Evolutionary conservation across 768 basidiomycete species (phyloP).

Genomic region (Kwoniella newhampshirensis): DNA sequence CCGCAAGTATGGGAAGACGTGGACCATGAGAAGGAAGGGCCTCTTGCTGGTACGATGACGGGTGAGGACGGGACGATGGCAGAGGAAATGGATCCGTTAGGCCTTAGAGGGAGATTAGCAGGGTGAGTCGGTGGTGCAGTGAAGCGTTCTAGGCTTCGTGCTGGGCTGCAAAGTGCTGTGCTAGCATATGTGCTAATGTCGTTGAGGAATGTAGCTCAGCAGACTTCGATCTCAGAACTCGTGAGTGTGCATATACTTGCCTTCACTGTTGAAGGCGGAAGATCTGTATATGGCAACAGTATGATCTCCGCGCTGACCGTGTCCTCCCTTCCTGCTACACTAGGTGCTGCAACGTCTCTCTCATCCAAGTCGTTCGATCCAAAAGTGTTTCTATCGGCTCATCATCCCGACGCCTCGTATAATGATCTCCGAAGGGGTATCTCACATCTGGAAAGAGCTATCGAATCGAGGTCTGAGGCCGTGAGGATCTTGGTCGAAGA

Average conservation of each 20-base stretch:
- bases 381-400: constrained; percentile 82
- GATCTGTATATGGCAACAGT: too few species aligned
- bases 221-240: constrained; percentile 67
- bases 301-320: too few species aligned
- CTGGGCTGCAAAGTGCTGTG: too few species aligned
- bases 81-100: constrained; percentile 61
- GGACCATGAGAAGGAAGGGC: constrained; percentile 77
- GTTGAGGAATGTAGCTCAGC: constrained; percentile 56
- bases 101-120: constrained; percentile 57
- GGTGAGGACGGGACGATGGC: constrained; percentile 58
- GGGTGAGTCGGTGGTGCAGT: constrained; percentile 53
- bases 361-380: constrained; percentile 95
- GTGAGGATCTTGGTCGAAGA: constrained; percentile 92
- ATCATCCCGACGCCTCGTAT: constrained; percentile 93
- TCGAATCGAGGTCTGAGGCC: constrained; percentile 91
- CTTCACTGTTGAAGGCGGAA: too few species aligned
- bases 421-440: constrained; percentile 83
- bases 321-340: too few species aligned
- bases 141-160: too few species aligned
- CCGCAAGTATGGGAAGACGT: constrained; percentile 90
- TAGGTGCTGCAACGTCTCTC: constrained; percentile 78
- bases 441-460: constrained; percentile 67
- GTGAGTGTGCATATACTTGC: constrained; percentile 60
- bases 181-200: neutral
- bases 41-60: constrained; percentile 61